Evolutionary conservation across 1,284 basidiomycete genomes (phyloP).

Genomic region (Heliocybe sulcata): DNA sequence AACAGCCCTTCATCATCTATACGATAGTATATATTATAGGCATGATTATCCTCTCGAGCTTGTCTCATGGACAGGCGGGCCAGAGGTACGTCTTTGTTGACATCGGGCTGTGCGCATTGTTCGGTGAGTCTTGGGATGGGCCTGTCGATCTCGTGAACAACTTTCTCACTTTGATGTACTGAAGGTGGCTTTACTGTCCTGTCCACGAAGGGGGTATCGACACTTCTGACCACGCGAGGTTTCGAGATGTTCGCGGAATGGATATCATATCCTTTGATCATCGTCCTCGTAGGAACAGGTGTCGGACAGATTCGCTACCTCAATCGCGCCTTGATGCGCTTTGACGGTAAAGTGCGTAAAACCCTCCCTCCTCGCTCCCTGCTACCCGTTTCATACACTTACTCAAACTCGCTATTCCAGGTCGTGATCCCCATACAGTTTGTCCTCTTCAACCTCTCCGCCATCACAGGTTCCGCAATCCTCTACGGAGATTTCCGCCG

Average conservation of each 20-base stretch:
- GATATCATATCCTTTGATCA: conserved; percentile 72
- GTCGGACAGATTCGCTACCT: conserved; percentile 88
- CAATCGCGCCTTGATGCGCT: conserved; percentile 85
- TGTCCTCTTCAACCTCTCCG: conserved; percentile 82
- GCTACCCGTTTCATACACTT: neutral
- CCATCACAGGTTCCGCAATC: conserved; percentile 89
- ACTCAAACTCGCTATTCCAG: conserved; percentile 26
- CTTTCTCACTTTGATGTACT: conserved; percentile 3
- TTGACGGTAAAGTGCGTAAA: conserved; percentile 66
- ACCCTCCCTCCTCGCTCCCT: conserved; percentile 7
- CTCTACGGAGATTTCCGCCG: conserved; percentile 90
- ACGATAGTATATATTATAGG: conserved; percentile 52
- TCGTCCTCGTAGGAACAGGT: conserved; percentile 48
- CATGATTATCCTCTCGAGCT: conserved; percentile 49
- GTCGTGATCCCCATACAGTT: conserved; percentile 94
- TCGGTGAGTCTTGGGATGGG: conserved; percentile 41
- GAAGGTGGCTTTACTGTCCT: conserved; percentile 91
- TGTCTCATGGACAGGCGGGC: conserved; percentile 57
- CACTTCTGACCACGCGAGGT: conserved; percentile 73
- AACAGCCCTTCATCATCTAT: conserved; percentile 72
- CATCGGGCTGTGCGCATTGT: conserved; percentile 82
- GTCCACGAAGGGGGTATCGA: conserved; percentile 89
- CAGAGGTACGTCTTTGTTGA: conserved; percentile 77
- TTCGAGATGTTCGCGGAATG: conserved; percentile 67
- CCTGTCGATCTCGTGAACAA: neutral